Conservation (phyloP, 2,329 filamentous ascomycete genomes). For the Colletotrichum tanaceti region DNA sequence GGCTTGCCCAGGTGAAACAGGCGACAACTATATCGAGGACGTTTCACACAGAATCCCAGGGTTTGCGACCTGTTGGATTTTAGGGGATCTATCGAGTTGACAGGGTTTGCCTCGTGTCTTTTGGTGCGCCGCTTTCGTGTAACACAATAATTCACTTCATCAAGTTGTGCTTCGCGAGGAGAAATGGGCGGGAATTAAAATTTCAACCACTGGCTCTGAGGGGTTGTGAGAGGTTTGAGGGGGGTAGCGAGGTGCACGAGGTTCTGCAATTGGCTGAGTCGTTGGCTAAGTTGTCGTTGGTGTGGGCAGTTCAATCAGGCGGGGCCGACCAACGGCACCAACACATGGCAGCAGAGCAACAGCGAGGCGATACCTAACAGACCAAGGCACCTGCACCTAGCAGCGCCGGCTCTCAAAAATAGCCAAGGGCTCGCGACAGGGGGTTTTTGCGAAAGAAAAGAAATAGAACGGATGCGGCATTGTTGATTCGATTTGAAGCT, state of each 20-base stretch:
- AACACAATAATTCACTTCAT: neutral
- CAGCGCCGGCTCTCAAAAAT: neutral
- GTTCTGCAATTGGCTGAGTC: constrained; percentile 7
- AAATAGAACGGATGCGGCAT: too few relatives aligned
- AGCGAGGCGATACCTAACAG: too few relatives aligned
- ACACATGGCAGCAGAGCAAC: neutral
- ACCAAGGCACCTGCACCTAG: too few relatives aligned
- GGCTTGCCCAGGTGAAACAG: neutral
- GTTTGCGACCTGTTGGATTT: constrained; percentile 1
- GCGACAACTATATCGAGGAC: neutral
- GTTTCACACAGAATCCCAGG: neutral
- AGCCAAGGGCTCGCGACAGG: neutral
- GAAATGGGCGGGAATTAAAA: neutral
- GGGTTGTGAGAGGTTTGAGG: constrained; percentile 11
- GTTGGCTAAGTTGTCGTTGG: neutral
- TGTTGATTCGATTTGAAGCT: too few relatives aligned
- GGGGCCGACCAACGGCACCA: constrained; percentile 1
- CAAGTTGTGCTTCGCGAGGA: constrained; percentile 1
- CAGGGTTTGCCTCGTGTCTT: neutral
- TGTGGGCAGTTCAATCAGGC: constrained; percentile 2
- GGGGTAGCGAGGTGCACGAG: neutral
- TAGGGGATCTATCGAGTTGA: neutral
- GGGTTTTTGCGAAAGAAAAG: too few relatives aligned
- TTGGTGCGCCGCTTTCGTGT: neutral
- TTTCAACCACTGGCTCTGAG: neutral